Base-by-base conservation (phyloP, 2,329 filamentous ascomycete species). In the Pestalotiopsis sp. region DNA sequence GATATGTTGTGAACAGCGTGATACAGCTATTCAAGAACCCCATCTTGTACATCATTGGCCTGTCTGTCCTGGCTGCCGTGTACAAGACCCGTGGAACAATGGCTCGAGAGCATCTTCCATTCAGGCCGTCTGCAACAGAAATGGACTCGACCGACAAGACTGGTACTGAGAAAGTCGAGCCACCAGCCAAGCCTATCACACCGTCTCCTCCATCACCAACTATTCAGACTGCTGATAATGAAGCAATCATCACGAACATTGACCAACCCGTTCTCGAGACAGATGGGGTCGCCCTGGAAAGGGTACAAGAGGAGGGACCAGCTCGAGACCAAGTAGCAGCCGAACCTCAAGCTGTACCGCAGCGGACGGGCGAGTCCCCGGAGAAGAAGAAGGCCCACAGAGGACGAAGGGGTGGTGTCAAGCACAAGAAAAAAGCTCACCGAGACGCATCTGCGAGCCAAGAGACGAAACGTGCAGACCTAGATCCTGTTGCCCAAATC, bases 361-460 rank as follows among this genome's bases (percentile, higher is more conserved):
- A 66, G 20, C 27, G 31, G 3, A 23, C 64, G 31, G 66, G 74
- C 65, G 66, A 76, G 12, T 77, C 76, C 2, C 79, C 80, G 4
- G 85, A 86, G 17, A 83, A 82, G 69, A 91, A 90, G 74, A 91
- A 91, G 78, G 85, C 88, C 0, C 91, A 92, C 67, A 86, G 92
- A 67, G 92, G 92, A 3, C 86, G 88, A n/a, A 87, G 92, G 62
- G 92, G 92, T 25, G 92, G 92, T 2, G 87, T 88, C 20, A 91
- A 91, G 76, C 90, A 92, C 69, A 87, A 88, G 70, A 88, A 88
- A 69, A 85, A 86, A 67, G 83, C 83, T 59, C 86, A 88, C 70
- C 79, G 85, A 20, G 84, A 90, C 14, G 79, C 81, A 2, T 86
- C 87, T 0, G 81, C 82, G 64, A 85, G 84, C 3, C 81, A 83